A percentile compares a stretch with the other conserved stretches of the same genome.
Evolutionary conservation across 2,329 filamentous ascomycete genomes (phyloP).

Genomic region (Pseudogymnoascus sp.): DNA sequence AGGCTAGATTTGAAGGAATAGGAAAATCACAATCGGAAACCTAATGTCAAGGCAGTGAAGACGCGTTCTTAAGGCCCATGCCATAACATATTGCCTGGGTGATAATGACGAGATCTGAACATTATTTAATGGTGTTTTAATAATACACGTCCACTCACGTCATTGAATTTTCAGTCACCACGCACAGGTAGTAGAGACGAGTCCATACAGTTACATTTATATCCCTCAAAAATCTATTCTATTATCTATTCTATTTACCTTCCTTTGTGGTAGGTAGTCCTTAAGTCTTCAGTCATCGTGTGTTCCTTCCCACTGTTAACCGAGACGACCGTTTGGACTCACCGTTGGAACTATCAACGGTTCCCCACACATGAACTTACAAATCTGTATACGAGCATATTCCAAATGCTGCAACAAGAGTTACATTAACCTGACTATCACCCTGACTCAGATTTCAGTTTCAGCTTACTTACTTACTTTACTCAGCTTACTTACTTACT

Average conservation of each 20-base stretch:
- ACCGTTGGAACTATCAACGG: too few relatives aligned
- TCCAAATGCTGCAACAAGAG: too few relatives aligned
- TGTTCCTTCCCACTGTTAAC: background rate
- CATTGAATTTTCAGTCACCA: background rate
- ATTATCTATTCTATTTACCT: background rate
- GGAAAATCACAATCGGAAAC: too few relatives aligned
- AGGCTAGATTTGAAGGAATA: too few relatives aligned
- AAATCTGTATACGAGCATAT: too few relatives aligned
- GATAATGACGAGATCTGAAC: too few relatives aligned
- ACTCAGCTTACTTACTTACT: background rate
- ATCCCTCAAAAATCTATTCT: too few relatives aligned
- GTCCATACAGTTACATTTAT: background rate
- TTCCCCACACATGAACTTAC: too few relatives aligned
- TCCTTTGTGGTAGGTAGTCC: background rate
- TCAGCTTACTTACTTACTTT: background rate
- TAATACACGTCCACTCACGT: background rate
- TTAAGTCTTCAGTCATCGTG: background rate
- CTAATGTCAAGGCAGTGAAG: too few relatives aligned
- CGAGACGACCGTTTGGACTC: background rate
- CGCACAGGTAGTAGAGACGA: background rate
- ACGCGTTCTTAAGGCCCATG: too few relatives aligned
- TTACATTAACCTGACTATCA: background rate
- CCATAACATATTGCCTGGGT: too few relatives aligned
- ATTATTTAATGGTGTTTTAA: background rate
- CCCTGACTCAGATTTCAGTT: background rate